These are phyloP conservation scores for Cercospora beticola DNA, from an alignment of 2,329 filamentous ascomycete species.

Conservation along the genomic window DNA sequence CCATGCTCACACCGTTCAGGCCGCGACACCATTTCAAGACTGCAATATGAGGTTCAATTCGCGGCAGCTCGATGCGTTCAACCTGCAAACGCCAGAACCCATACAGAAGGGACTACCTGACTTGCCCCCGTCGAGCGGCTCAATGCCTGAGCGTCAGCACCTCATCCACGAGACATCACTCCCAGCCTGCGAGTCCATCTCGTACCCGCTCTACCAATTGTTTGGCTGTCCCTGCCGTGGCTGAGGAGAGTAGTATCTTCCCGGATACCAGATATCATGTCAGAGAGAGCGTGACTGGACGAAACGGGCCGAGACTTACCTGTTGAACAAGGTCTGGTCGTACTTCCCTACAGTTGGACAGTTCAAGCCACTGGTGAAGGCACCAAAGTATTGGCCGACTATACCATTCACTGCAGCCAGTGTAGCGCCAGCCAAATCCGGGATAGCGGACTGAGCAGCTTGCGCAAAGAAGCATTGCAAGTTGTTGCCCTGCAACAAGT, in stretches of 20 bases:
- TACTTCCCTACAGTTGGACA: constrained; percentile 14
- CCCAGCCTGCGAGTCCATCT: background rate
- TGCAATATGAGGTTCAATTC: background rate
- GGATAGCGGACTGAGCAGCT: constrained; percentile 20
- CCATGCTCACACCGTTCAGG: background rate
- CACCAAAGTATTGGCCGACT: constrained; percentile 9
- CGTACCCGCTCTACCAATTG: background rate
- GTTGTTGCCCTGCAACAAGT: constrained; percentile 13
- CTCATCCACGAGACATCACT: background rate
- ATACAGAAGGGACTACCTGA: background rate
- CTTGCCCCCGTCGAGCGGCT: background rate
- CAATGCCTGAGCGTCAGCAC: background rate
- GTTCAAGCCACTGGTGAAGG: constrained; percentile 4
- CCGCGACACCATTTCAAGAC: background rate
- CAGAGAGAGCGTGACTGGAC: background rate
- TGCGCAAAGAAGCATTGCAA: constrained; percentile 17
- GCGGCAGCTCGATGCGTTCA: background rate
- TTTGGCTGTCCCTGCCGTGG: background rate
- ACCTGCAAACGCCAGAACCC: background rate
- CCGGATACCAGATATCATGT: background rate
- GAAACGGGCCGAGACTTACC: background rate
- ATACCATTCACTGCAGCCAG: constrained; percentile 12
- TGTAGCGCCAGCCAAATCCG: constrained; percentile 25
- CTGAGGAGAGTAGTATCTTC: background rate
- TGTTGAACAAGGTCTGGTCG: constrained; percentile 5